Conservation (phyloP, 129 eudicot species). For the Helianthus annuus region DNA sequence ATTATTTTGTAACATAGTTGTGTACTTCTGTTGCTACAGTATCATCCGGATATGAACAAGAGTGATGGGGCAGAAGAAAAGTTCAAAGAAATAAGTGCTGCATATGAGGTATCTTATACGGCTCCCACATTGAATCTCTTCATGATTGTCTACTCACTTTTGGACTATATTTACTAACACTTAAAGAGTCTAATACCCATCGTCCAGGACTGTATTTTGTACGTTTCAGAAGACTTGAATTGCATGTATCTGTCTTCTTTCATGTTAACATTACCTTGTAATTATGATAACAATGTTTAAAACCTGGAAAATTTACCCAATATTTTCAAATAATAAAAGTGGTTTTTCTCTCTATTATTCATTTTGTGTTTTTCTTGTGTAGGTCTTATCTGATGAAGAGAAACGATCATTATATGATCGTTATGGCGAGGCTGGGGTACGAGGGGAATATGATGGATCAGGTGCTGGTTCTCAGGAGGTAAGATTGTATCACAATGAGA, state of each 20-base stretch:
- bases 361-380: slow-evolving; percentile 18
- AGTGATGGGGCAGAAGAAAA: slow-evolving; percentile 83
- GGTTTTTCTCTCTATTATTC: not conserved
- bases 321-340: too few species aligned
- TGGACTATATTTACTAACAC: not conserved
- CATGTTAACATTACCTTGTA: too few species aligned
- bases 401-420: slow-evolving; percentile 88
- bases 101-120: slow-evolving; percentile 76
- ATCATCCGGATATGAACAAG: slow-evolving; percentile 96
- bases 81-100: slow-evolving; percentile 95
- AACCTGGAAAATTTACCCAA: too few species aligned
- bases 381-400: slow-evolving; percentile 87
- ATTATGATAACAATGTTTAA: too few species aligned
- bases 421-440: slow-evolving; percentile 90
- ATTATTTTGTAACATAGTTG: slow-evolving; percentile 2
- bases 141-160: not conserved
- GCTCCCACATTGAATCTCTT: slow-evolving; percentile 1
- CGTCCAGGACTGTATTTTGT: not conserved
- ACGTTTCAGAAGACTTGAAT: not conserved
- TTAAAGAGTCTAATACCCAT: not conserved
- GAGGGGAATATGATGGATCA: slow-evolving; percentile 59
- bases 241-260: not conserved
- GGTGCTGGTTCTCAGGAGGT: slow-evolving; percentile 62
- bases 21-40: slow-evolving; percentile 42
- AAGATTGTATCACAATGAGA: slow-evolving; percentile 25